A percentile compares a stretch with the other conserved stretches of the same genome.
Evolutionary conservation across 805 yeast genomes (phyloP).

Genomic region (Peterozyma xylosa): DNA sequence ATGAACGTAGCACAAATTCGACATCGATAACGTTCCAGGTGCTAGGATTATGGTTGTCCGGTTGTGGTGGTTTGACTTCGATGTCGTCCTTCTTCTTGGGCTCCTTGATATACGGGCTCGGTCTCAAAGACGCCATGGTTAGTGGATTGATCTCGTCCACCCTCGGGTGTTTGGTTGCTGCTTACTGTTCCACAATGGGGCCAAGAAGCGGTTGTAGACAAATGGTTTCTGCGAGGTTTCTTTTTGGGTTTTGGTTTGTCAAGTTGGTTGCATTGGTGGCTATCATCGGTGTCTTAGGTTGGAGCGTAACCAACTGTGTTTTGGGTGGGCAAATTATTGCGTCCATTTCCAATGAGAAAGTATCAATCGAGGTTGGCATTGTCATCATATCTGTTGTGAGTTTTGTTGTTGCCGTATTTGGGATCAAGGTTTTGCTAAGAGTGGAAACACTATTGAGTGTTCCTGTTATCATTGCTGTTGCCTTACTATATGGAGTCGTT

Average conservation of each 20-base stretch:
- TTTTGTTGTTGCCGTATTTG: conserved; percentile 65
- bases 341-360: conserved; percentile 53
- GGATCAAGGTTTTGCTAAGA: conserved; percentile 61
- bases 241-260: conserved; percentile 84
- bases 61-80: conserved; percentile 82
- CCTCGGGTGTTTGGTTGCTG: conserved; percentile 72
- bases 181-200: conserved; percentile 81
- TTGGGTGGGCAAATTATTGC: conserved; percentile 81
- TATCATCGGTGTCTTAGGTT: conserved; percentile 76
- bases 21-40: conserved; percentile 30
- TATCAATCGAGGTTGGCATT: conserved; percentile 71
- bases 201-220: conserved; percentile 88
- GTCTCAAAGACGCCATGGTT: conserved; percentile 55
- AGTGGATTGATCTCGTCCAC: conserved; percentile 58
- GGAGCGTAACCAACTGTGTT: conserved; percentile 89
- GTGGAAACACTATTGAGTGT: conserved; percentile 63
- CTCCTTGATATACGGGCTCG: conserved; percentile 61
- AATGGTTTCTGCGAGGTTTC: conserved; percentile 73
- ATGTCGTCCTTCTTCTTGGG: conserved; percentile 81
- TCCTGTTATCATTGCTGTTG: conserved; percentile 62
- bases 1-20: conserved; percentile 30
- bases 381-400: conserved; percentile 59
- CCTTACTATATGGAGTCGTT: conserved; percentile 58
- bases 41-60: conserved; percentile 75
- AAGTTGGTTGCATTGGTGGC: conserved; percentile 67